Conservation (phyloP, 176 grass and related monocot genomes). For the Elaeis guineensis region DNA sequence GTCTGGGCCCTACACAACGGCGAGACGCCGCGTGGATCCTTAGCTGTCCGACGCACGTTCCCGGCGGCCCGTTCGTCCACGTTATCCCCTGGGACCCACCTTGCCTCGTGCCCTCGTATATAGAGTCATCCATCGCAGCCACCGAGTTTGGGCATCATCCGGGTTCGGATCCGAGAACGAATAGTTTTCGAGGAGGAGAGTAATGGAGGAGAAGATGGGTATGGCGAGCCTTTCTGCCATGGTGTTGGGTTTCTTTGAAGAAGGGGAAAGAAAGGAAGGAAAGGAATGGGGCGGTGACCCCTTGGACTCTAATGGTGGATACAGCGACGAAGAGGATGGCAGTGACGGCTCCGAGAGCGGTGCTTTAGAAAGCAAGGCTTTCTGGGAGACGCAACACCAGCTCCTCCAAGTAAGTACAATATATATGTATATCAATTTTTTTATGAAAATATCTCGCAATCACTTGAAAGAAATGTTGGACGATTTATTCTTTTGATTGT, state of each 20-base stretch:
- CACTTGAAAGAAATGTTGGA: not conserved
- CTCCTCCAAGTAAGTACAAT: conserved; percentile 42
- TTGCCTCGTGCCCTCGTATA: not conserved
- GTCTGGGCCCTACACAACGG: not conserved
- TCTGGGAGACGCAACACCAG: conserved; percentile 57
- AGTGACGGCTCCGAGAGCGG: conserved; percentile 12
- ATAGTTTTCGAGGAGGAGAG: not conserved
- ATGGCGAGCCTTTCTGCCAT: conserved; percentile 56
- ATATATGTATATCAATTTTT: not conserved
- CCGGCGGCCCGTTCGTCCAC: conserved; percentile 17
- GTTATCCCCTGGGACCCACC: not conserved
- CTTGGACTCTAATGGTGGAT: not conserved
- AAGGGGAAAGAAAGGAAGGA: conserved; percentile 33
- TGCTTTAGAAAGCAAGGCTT: conserved; percentile 39
- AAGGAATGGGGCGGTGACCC: conserved; percentile 3
- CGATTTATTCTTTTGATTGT: no score
- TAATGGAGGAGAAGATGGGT: conserved; percentile 17
- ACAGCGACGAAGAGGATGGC: conserved; percentile 5
- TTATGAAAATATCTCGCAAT: not conserved
- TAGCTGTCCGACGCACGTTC: not conserved
- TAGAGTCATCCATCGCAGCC: not conserved
- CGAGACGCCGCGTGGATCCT: not conserved
- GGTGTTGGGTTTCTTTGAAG: conserved; percentile 65
- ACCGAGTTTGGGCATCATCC: not conserved
- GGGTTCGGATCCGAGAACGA: no score